Conservation (phyloP, 768 basidiomycete genomes). For the Psilocybe cubensis region DNA sequence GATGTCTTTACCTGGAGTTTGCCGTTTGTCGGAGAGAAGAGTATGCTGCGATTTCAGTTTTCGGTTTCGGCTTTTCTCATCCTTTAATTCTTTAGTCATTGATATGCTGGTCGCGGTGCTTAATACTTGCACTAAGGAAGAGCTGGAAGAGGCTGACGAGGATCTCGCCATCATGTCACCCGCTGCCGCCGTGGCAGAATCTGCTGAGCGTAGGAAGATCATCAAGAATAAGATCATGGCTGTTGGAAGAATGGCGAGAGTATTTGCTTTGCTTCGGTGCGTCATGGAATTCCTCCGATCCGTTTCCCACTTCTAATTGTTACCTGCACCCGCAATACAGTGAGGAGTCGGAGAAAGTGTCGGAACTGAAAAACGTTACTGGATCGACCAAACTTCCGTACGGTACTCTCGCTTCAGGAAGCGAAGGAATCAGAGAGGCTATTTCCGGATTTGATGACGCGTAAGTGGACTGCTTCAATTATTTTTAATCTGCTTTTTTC, state of each 20-base stretch:
- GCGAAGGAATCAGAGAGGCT: slow-evolving; percentile 94
- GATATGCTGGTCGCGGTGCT: slow-evolving; percentile 98
- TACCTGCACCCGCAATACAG: slow-evolving; percentile 39
- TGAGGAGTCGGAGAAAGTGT: slow-evolving; percentile 97
- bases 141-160: slow-evolving; percentile 86
- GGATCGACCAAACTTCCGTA: slow-evolving; percentile 80
- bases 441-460: slow-evolving; percentile 96
- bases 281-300: slow-evolving; percentile 21
- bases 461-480: slow-evolving; percentile 51
- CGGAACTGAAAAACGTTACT: slow-evolving; percentile 91
- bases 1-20: slow-evolving; percentile 99
- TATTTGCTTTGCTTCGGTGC: slow-evolving; percentile 94
- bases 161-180: slow-evolving; percentile 45
- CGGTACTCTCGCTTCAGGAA: slow-evolving; percentile 82
- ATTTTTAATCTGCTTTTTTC: not conserved
- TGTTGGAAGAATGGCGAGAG: slow-evolving; percentile 94
- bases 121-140: slow-evolving; percentile 95
- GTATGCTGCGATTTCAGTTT: slow-evolving; percentile 44
- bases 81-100: slow-evolving; percentile 64
- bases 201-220: slow-evolving; percentile 77
- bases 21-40: slow-evolving; percentile 98
- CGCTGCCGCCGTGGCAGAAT: slow-evolving; percentile 47
- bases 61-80: slow-evolving; percentile 3
- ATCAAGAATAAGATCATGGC: slow-evolving; percentile 99
- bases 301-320: not conserved